Percentiles rank a stretch among this genome's conserved stretches.
These are phyloP conservation scores for Sparassis latifolia DNA, from an alignment of 1,284 basidiomycete genomes.

Conservation along the genomic window DNA sequence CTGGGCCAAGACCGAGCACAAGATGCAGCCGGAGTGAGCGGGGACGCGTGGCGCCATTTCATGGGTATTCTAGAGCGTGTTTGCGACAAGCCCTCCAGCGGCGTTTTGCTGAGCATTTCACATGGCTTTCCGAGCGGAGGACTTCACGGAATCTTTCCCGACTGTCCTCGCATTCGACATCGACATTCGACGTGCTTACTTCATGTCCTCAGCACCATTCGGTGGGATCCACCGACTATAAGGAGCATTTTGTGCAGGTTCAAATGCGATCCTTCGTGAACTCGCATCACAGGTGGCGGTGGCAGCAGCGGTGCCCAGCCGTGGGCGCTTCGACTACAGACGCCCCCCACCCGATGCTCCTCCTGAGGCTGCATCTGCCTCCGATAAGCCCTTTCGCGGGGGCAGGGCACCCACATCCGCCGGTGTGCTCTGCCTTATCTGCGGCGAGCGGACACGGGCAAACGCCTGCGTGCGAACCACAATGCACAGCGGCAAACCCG, in stretches of 20 bases:
- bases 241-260: background rate
- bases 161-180: conserved; percentile 1
- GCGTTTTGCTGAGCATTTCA: conserved; percentile 2
- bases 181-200: background rate
- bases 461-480: background rate
- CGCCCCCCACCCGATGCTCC: background rate
- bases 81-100: background rate
- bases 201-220: conserved; percentile 1
- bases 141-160: conserved; percentile 2
- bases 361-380: background rate
- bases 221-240: background rate
- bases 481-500: background rate
- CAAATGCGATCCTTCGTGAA: background rate
- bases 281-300: background rate
- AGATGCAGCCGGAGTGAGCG: conserved; percentile 4
- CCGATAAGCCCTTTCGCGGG: conserved; percentile 1
- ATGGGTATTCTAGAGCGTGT: background rate
- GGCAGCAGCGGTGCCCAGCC: background rate
- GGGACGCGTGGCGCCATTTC: conserved; percentile 5
- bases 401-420: conserved; percentile 3
- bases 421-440: conserved; percentile 9
- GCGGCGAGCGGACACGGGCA: conserved; percentile 8
- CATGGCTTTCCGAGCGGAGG: background rate
- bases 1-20: background rate
- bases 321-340: background rate